Evolutionary conservation across 2,329 filamentous ascomycete species (phyloP), one percentile per base, ranked within the genome.

Genomic region (Waltergamsia citrina): DNA sequence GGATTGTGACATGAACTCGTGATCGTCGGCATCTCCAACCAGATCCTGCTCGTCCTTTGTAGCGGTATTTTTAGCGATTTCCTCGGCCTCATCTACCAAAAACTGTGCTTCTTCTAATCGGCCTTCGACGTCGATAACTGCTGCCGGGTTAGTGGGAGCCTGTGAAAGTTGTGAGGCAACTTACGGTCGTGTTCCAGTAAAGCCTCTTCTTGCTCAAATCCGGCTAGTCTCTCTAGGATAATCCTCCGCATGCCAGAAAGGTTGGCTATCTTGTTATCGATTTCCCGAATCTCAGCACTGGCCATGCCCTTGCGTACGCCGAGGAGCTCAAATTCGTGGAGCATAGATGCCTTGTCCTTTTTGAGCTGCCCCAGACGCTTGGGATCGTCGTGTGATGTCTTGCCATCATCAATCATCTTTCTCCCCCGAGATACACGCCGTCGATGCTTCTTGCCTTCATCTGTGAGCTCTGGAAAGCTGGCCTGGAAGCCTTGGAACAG

Each of bases 401-500:
- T 68, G 32, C 71, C 68, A 38, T 85, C 80, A 27, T 77, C 71
- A 20, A 95, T 61, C 47, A 93, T 57, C 53, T 87, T 88, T 50
- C 86, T 77, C 3, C 81, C 80, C 43, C 84, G 75, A 7, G 85
- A 85, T 27, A 77, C 72, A 40, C 78, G 76, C 46, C 84, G 74
- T 34, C 79, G 74, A 45, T 77, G 74, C 54, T 81, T 84, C 53
- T 81, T 79, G 44, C 73, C 74, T 41, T 81, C 74, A 12, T 92
- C 83, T 5, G 67, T 68, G 42, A 74, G 59, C 42, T 79, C 74
- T 3, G 88, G 88, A 41, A 94, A 69, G 42, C 79, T 88, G 31
- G 90, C 92, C 61, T 94, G 81, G 58, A 98, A 98, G 44, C 92
- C 92, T 57, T 98, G 85, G 57, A 98, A 96, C 29, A 98, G 69